Base-by-base conservation (phyloP, 257 asterid species). In the Ajuga chamaepitys region DNA sequence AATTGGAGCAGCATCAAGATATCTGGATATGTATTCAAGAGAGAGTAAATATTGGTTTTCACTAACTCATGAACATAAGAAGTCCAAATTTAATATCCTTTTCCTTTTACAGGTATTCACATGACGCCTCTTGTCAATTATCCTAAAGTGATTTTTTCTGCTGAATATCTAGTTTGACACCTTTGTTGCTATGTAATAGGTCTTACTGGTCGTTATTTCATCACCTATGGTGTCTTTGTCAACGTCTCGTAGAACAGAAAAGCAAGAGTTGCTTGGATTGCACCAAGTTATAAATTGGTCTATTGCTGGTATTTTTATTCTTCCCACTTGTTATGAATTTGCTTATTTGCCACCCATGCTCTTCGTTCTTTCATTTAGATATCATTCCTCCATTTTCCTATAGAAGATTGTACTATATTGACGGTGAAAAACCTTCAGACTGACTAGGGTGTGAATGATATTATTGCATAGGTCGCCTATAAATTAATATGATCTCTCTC, bases 271-370 rank as follows among this genome's bases (percentile, higher is more conserved):
- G 77, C 91, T 74, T 76, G 84, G 74, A 45, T 51, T 83, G 46
- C 97, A 94, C 88, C 99, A 90, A 83, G 72, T 88, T 61, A 81
- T 86, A 68, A 94, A 87, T 79, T 94, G 99, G 99, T 79, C 80
- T 21, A 78, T 82, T 74, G 92, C 99, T 65, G 99, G 99, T 89
- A 89, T 18, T 73, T 71, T 48, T 30, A 61, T 47, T 44, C 46
- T 66, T 65, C 34, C 47, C 14, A 42, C 41, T 34, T 48, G 37
- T 58, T 12, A 18, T 26, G 35, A 53, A 28, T 58, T 30, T 37
- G 11, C 42, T 44, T 10, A 28, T 9, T 44, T 42, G 18, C 6
- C 56, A 50, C 37, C 21, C 10, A 16, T 8, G 18, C 30, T 40
- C 56, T 17, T 21, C 25, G 41, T 20, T 48, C 58, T 56, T 41